Base-by-base conservation (phyloP, 345 rosid species). In the Fremontodendron californicum region DNA sequence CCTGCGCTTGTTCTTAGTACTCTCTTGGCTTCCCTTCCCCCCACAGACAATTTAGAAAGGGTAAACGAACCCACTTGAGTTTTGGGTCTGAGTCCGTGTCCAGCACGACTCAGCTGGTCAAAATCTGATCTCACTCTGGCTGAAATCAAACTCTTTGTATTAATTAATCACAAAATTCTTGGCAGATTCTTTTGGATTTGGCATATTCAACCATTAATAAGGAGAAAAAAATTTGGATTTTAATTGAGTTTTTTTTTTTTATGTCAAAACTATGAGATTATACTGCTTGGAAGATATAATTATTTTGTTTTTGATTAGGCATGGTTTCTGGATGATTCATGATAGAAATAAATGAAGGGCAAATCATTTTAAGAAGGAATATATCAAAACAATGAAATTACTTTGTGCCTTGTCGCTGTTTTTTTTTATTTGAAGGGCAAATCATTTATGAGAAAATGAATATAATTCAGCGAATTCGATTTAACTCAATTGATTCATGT, bases 1-100 rank as follows among this genome's bases (percentile, higher is more conserved):
- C 82, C 70, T 67, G 49, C 80, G 21, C n/a, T 49, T 15, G n/a
- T 49, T 33, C 1, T 33, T 33, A 33, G 35, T n/a, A n/a, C n/a
- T n/a, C n/a, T n/a, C n/a, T n/a, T n/a, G n/a, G n/a, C n/a, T n/a
- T n/a, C n/a, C n/a, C n/a, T n/a, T n/a, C n/a, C 35, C 2, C 23
- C 23, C 7, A 66, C 71, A 40, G 27, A 66, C 49, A 42, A 19
- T 66, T 66, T 40, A 40, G 71, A 45, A 23, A 15, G 1, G 35
- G 49, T 21, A 42, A 67, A 67, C 49, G 3, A 67, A 43, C 5
- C 33, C 72, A 42, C n/a, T 67, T 23, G 52, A 13, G n/a, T 67
- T 5, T 62, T 62, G 67, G 11, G 67, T 62, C 67, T 16, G 9
- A 4, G n/a, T 67, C 10, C 52, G 18, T 42, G 52, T 23, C 3